Evolutionary conservation across 306 rosid genomes (phyloP).

Genomic region (Cucumis sativus): DNA sequence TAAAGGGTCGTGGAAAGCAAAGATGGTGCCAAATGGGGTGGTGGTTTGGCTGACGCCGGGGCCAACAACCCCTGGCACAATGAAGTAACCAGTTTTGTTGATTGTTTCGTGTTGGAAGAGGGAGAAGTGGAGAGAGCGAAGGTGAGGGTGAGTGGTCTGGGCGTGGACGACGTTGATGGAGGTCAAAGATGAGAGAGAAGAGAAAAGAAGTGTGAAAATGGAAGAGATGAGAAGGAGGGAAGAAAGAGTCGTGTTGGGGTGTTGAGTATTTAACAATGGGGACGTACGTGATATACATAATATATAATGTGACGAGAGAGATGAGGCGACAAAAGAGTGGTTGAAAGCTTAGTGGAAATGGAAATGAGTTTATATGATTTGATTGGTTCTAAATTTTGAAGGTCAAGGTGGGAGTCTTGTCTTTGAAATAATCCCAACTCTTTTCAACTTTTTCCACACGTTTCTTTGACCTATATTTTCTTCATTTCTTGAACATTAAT

Average conservation of each 20-base stretch:
- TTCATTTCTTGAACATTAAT: too few relatives aligned
- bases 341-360: neutral
- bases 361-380: neutral
- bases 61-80: slow-evolving; percentile 40
- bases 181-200: neutral
- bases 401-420: neutral
- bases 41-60: slow-evolving; percentile 28
- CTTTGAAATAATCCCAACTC: neutral
- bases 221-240: neutral
- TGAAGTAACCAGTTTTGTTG: slow-evolving; percentile 56
- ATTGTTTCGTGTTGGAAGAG: slow-evolving; percentile 59
- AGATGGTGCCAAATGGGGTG: slow-evolving; percentile 54
- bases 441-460: neutral
- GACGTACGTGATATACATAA: too few relatives aligned
- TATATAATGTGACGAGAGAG: neutral
- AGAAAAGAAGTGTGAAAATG: slow-evolving; percentile 3
- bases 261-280: neutral
- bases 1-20: slow-evolving; percentile 52
- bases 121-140: slow-evolving; percentile 52
- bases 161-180: neutral
- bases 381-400: neutral
- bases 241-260: neutral
- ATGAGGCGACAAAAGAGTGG: neutral
- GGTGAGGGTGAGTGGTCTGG: slow-evolving; percentile 5
- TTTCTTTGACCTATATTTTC: neutral